These are phyloP conservation scores for Trichoderma hamatum DNA, from an alignment of 2,329 filamentous ascomycete species.

Conservation along the genomic window DNA sequence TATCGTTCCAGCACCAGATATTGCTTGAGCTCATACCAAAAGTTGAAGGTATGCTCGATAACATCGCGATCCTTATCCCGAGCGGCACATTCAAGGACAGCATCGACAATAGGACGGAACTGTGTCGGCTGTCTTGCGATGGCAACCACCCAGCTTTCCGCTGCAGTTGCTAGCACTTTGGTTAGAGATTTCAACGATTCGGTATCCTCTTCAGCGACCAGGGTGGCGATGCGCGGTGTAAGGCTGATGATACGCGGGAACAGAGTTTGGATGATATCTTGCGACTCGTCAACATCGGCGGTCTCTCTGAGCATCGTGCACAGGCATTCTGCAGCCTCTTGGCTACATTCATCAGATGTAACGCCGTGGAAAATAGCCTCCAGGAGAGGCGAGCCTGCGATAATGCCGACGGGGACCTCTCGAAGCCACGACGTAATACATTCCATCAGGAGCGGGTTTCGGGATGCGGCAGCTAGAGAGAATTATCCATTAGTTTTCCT, in stretches of 20 bases:
- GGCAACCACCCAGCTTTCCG: slow-evolving; percentile 90
- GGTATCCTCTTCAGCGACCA: slow-evolving; percentile 77
- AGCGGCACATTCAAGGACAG: slow-evolving; percentile 87
- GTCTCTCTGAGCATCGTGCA: slow-evolving; percentile 93
- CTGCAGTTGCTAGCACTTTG: slow-evolving; percentile 87
- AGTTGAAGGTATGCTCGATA: slow-evolving; percentile 90
- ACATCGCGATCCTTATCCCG: slow-evolving; percentile 88
- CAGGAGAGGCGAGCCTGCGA: slow-evolving; percentile 84
- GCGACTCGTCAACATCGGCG: slow-evolving; percentile 86
- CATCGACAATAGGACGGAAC: slow-evolving; percentile 84
- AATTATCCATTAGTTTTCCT: not conserved
- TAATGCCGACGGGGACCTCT: slow-evolving; percentile 81
- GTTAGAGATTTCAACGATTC: slow-evolving; percentile 89
- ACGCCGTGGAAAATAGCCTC: slow-evolving; percentile 79
- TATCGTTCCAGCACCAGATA: slow-evolving; percentile 92
- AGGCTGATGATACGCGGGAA: slow-evolving; percentile 80
- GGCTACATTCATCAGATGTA: slow-evolving; percentile 74
- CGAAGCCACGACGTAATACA: slow-evolving; percentile 97
- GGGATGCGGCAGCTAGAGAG: slow-evolving; percentile 68
- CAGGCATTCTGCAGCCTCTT: slow-evolving; percentile 88
- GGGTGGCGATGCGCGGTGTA: slow-evolving; percentile 72
- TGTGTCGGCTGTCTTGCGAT: slow-evolving; percentile 81
- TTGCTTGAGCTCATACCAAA: slow-evolving; percentile 99
- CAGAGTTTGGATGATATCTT: slow-evolving; percentile 77
- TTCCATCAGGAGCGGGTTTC: slow-evolving; percentile 88